phyloP scores from a whole-genome alignment of 805 yeast genomes.

The Lipomyces anomalus region DNA sequence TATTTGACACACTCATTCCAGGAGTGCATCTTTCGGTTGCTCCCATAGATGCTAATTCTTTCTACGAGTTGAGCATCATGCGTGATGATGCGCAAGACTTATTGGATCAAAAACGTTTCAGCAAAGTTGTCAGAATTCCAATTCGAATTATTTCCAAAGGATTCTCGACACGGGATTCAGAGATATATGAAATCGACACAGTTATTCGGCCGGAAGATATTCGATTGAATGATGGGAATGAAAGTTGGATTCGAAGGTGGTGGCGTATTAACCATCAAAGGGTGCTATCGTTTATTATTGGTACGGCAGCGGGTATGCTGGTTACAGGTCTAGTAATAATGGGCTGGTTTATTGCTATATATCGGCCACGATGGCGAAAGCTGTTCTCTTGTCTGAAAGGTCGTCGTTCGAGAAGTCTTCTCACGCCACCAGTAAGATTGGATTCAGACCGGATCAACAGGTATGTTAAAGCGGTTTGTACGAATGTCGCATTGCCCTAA shows the following conservation, averaged over 20 bases:
- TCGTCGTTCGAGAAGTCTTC: too few species aligned
- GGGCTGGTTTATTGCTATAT: background rate
- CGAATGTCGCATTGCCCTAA: too few species aligned
- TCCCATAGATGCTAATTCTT: background rate
- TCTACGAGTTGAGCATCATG: constrained; percentile 1
- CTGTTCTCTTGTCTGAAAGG: too few species aligned
- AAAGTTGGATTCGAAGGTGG: background rate
- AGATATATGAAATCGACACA: constrained; percentile 14
- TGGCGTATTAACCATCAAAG: background rate
- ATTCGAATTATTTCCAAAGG: constrained; percentile 15
- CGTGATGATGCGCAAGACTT: background rate
- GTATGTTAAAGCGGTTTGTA: too few species aligned
- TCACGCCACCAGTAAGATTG: too few species aligned
- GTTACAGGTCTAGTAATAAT: background rate
- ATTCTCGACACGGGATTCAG: constrained; percentile 14
- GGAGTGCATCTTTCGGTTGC: constrained; percentile 5
- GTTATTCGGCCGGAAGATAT: constrained; percentile 7
- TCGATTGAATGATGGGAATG: background rate
- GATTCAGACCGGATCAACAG: too few species aligned
- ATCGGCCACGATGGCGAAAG: background rate
- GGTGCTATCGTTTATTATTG: background rate
- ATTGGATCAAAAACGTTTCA: background rate
- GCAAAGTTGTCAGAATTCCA: background rate
- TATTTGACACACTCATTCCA: constrained; percentile 12
- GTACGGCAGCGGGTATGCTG: background rate